Base-by-base conservation (phyloP, 768 basidiomycete species). In the Lactarius tabidus region DNA sequence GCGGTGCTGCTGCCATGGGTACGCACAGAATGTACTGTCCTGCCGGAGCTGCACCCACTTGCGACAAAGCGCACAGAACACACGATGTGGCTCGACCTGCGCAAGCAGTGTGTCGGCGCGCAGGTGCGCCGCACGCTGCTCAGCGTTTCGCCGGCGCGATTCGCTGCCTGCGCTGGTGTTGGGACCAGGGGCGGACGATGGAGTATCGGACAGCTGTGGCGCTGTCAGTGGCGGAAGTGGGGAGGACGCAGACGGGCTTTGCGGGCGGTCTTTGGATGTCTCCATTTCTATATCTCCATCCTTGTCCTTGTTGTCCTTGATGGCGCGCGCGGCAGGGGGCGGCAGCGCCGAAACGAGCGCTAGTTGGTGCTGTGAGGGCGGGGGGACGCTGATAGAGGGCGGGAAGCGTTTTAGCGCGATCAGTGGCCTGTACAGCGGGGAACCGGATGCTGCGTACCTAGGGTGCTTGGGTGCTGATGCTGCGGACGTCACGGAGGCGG, bases 41-140 rank as follows among this genome's bases (percentile, higher is more conserved):
- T 90, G 89, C 48, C 90, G 75, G 23, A 92, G 79, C 74, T 91
- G 90, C 1, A 92, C 89, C 90, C 90, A 92, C 74, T 91, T 91
- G 71, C 82, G 79, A 72, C 91, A 93, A 1, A 91, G 74, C 3
- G 80, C 78, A 71, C 90, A 93, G 69, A 91, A 90, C 0, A 91
- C 88, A 17, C 75, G 73, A 61, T 73, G 73, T 0, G 88, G 86
- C 70, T 91, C 89, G 38, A 92, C 90, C 62, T 84, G 80, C 23
- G 80, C 82, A 60, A 91, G 82, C 8, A 90, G 78, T 0, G 76
- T 71, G 74, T 93, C 91, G 1, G 85, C 82, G 7, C 86, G 80
- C 39, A 93, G 80, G 2, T 84, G 84, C 12, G 87, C 87, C 0
- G 87, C 88, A 35, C 90, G 85, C 74, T 91, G 89, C 71, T 91